Conservation (phyloP, 2,329 filamentous ascomycete species). For the Aspergillus sp. region DNA sequence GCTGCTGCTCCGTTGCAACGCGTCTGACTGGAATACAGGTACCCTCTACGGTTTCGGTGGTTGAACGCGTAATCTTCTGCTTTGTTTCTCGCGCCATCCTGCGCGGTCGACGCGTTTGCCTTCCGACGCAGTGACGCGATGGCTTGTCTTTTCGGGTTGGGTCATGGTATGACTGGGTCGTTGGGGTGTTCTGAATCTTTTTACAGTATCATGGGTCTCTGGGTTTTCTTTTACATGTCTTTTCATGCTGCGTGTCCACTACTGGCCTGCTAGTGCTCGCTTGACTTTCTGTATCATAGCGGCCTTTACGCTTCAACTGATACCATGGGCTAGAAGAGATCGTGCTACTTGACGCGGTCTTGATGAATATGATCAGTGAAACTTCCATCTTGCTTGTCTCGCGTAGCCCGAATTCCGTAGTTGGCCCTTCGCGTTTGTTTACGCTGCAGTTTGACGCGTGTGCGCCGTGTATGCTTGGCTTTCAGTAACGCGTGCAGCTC, state of each 20-base stretch:
- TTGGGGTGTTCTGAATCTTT: conserved; percentile 36
- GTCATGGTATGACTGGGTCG: conserved; percentile 37
- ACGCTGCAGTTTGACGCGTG: too few species aligned
- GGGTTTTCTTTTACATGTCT: conserved; percentile 33
- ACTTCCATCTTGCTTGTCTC: conserved; percentile 1
- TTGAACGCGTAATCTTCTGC: conserved; percentile 45
- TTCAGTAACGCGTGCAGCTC: too few species aligned
- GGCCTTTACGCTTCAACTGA: conserved; percentile 28
- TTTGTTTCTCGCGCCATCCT: conserved; percentile 21
- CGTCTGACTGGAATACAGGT: conserved; percentile 25
- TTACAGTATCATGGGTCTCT: conserved; percentile 31
- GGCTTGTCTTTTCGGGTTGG: conserved; percentile 31
- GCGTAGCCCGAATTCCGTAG: neutral
- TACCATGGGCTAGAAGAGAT: conserved; percentile 24
- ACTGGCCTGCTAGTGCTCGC: conserved; percentile 31
- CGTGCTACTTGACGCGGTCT: conserved; percentile 19
- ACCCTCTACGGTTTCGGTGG: conserved; percentile 86
- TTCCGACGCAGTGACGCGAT: conserved; percentile 23
- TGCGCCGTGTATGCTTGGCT: too few species aligned
- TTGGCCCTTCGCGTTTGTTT: too few species aligned
- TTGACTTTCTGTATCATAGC: conserved; percentile 36
- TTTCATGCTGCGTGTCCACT: conserved; percentile 32
- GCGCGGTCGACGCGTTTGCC: conserved; percentile 24
- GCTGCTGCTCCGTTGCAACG: neutral
- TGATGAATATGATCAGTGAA: conserved; percentile 29